phyloP scores from a whole-genome alignment of 371 early-diverging fungal species.

The Mucor racemosus region DNA sequence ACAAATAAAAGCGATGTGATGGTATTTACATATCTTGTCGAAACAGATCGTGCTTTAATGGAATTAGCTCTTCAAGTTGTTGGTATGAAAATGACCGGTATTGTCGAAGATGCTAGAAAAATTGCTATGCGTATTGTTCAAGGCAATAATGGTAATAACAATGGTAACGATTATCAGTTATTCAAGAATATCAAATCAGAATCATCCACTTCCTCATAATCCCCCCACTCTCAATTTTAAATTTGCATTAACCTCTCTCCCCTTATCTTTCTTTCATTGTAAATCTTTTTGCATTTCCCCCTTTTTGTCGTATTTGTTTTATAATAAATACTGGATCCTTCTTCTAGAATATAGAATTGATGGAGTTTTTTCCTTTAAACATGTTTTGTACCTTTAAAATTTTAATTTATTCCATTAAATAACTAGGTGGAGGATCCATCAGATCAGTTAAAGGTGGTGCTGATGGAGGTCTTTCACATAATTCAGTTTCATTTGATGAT shows the following conservation, averaged over 20 bases:
- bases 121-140: slow-evolving; percentile 80
- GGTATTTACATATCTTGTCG: slow-evolving; percentile 66
- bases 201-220: not conserved
- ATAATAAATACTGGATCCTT: too few relatives aligned
- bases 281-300: not conserved
- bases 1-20: slow-evolving; percentile 56
- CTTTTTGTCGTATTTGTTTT: too few relatives aligned
- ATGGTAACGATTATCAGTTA: not conserved
- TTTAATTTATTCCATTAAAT: not conserved
- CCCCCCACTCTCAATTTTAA: not conserved
- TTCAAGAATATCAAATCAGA: slow-evolving; percentile 1
- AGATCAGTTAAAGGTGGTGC: slow-evolving; percentile 14
- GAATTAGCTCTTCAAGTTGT: slow-evolving; percentile 88
- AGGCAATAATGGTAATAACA: slow-evolving; percentile 32
- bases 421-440: slow-evolving; percentile 13
- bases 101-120: slow-evolving; percentile 73
- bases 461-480: slow-evolving; percentile 7
- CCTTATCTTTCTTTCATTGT: not conserved
- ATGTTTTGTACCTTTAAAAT: too few relatives aligned
- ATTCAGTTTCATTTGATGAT: not conserved
- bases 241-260: not conserved
- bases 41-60: slow-evolving; percentile 86
- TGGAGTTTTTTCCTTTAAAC: too few relatives aligned
- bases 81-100: slow-evolving; percentile 82
- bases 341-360: too few relatives aligned